A percentile compares a stretch with the other conserved stretches of the same genome.
phyloP scores from a whole-genome alignment of 306 rosid species.

The Castanopsis chinensis region DNA sequence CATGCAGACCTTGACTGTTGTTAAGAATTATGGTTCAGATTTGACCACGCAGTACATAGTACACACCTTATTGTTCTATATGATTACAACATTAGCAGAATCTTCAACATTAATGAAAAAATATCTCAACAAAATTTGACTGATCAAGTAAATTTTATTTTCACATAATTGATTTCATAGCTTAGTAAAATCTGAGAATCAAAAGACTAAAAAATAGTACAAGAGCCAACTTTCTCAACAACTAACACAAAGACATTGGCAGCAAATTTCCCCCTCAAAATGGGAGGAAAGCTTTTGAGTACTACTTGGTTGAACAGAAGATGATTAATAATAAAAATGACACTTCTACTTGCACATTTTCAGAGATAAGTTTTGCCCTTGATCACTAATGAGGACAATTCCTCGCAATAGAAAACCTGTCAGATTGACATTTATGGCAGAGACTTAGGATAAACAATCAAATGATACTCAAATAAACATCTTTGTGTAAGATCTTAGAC shows the following conservation, averaged over 20 bases:
- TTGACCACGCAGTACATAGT: neutral
- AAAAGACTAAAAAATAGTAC: neutral
- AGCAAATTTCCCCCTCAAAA: neutral
- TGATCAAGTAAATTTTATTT: neutral
- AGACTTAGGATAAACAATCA: neutral
- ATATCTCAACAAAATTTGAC: neutral
- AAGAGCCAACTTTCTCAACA: neutral
- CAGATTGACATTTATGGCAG: neutral
- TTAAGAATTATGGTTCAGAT: neutral
- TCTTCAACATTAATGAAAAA: no score
- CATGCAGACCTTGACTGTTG: neutral
- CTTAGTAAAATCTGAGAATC: neutral
- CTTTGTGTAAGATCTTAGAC: neutral
- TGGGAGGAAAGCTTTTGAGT: neutral
- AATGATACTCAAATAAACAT: neutral
- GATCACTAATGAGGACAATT: neutral
- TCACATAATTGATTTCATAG: neutral
- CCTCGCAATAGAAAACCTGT: neutral
- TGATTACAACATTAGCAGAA: neutral
- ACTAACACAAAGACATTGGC: neutral
- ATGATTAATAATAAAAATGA: neutral
- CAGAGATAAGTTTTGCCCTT: neutral
- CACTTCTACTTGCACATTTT: neutral
- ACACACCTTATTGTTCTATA: neutral
- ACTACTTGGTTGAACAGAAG: neutral